Base-by-base conservation (phyloP, 768 basidiomycete genomes). In the Kwoniella sp. region DNA sequence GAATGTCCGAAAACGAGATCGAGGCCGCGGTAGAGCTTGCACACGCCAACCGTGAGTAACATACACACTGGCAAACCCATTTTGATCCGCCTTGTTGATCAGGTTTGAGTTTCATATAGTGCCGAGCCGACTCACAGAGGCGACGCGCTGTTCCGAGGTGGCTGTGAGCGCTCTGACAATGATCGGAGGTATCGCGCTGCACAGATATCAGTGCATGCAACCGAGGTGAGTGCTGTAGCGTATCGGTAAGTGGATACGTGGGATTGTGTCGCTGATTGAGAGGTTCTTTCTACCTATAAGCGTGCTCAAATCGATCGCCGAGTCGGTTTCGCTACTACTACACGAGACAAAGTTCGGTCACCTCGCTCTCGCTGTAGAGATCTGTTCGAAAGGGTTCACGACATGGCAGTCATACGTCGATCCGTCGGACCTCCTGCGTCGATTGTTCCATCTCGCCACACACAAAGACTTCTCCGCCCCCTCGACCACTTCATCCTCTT, bases 321-420 rank as follows among this genome's bases (percentile, higher is more conserved):
- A 89, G 73, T 95, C 93, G 0, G 86, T 97, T 60, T 84, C 85
- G 0, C 70, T 88, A 9, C 93, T 89, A 73, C 84, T 99, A 13
- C 85, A 91, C 59, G 88, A 91, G 64, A 30, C 61, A 8, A 87
- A 89, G 55, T 82, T 84, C 7, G 70, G 83, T 1, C 86, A 90
- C 76, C 83, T 89, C 7, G 83, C 86, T 2, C 83, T 93, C 13
- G 92, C 91, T 0, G 88, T 96, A 68, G 95, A 98, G 73, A 83
- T 97, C 11, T 93, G 91, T 72, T 89, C 90, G 1, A 87, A 90
- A 51, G 95, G 95, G 0, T 98, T 97, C 76, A 86, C 89, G 51
- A 87, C 94, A 55, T 98, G 94, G 93, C 93, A 96, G 74, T 88
- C 92, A 70, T 93, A 93, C 71, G 85, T 93, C 63, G 93, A 98